A percentile compares a stretch with the other conserved stretches of the same genome.
phyloP scores from a whole-genome alignment of 495 filamentous ascomycete species.

The Stereocaulon alpinum region DNA sequence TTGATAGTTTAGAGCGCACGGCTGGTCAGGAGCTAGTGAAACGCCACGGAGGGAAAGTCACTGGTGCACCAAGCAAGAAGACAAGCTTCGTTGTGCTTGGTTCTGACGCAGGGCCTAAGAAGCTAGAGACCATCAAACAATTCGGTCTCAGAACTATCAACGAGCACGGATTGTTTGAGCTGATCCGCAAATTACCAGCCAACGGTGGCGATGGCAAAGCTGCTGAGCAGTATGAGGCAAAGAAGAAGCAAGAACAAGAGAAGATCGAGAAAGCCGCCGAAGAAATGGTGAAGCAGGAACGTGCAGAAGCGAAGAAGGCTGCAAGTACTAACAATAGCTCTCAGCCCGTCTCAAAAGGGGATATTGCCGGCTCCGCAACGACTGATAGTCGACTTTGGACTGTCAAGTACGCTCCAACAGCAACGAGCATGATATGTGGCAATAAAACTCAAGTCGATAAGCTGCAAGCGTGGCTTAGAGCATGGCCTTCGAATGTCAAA shows the following conservation, averaged over 20 bases:
- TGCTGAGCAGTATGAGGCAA: constrained; percentile 71
- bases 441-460: constrained; percentile 89
- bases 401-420: constrained; percentile 83
- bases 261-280: constrained; percentile 66
- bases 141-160: constrained; percentile 79
- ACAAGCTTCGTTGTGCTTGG: constrained; percentile 91
- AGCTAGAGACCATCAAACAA: constrained; percentile 75
- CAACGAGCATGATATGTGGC: constrained; percentile 80
- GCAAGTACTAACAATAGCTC: constrained; percentile 21
- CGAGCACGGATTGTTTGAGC: constrained; percentile 80
- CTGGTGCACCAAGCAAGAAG: constrained; percentile 72
- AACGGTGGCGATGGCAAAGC: constrained; percentile 80
- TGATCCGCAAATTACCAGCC: constrained; percentile 74
- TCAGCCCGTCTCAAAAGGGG: constrained; percentile 19
- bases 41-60: constrained; percentile 85
- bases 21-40: constrained; percentile 84
- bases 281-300: constrained; percentile 64
- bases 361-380: constrained; percentile 26
- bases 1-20: constrained; percentile 69
- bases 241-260: constrained; percentile 69
- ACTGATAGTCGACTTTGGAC: constrained; percentile 77
- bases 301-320: constrained; percentile 41
- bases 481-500: constrained; percentile 67
- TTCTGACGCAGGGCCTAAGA: constrained; percentile 83
- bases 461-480: constrained; percentile 73